phyloP scores from a whole-genome alignment of 2,329 filamentous ascomycete species.

The Fusarium transvaalense region DNA sequence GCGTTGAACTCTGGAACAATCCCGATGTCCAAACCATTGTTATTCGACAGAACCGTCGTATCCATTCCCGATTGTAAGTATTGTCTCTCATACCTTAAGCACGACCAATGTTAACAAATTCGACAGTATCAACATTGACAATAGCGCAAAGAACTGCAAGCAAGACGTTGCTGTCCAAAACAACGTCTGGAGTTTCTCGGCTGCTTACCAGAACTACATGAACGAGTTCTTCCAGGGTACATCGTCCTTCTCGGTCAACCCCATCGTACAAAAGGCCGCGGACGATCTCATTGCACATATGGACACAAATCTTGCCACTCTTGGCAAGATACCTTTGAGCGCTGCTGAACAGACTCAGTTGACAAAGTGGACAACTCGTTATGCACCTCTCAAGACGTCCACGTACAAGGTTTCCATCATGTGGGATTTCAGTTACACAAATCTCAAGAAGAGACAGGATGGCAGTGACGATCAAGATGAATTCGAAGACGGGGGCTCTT shows the following conservation, averaged over 20 bases:
- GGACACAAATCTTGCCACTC: neutral
- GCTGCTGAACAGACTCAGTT: neutral
- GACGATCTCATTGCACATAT: neutral
- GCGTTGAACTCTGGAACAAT: neutral
- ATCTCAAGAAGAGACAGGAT: neutral
- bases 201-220: neutral
- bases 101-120: neutral
- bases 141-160: neutral
- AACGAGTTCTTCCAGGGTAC: neutral
- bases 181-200: neutral
- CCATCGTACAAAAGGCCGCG: neutral
- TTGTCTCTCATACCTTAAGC: neutral
- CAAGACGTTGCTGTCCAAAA: neutral
- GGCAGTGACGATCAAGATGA: too few relatives aligned
- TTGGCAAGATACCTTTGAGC: neutral
- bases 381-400: neutral
- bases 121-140: neutral
- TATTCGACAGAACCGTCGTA: neutral
- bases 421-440: neutral
- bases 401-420: neutral
- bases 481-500: neutral
- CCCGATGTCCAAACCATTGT: neutral
- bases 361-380: neutral
- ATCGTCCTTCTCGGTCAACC: neutral
- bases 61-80: neutral